A percentile compares a stretch with the other conserved stretches of the same genome.
Evolutionary conservation across 2,329 filamentous ascomycete genomes (phyloP).

Genomic region (Orbilia ellipsospora): DNA sequence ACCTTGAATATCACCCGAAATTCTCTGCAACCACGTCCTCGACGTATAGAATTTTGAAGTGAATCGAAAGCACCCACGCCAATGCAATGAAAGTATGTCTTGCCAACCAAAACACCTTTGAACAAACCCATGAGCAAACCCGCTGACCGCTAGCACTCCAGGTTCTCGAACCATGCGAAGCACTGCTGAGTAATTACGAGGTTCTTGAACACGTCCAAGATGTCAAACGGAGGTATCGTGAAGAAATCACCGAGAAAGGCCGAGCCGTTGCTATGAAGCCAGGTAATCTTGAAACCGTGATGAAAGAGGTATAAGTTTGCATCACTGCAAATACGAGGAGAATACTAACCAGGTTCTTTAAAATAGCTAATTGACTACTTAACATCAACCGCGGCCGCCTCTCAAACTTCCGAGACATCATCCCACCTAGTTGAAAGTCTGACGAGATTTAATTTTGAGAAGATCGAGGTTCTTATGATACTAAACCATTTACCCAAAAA

Average conservation of each 20-base stretch:
- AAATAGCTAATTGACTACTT: slow-evolving; percentile 72
- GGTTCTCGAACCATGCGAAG: slow-evolving; percentile 77
- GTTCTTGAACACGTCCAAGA: slow-evolving; percentile 74
- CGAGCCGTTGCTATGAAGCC: slow-evolving; percentile 58
- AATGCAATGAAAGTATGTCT: slow-evolving; percentile 22
- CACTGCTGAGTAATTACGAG: slow-evolving; percentile 78
- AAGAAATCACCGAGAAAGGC: slow-evolving; percentile 61
- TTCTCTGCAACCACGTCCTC: too few relatives aligned
- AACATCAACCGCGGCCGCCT: slow-evolving; percentile 68
- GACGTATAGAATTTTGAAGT: too few relatives aligned
- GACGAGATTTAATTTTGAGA: slow-evolving; percentile 71
- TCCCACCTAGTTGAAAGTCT: slow-evolving; percentile 69
- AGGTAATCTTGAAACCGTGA: slow-evolving; percentile 71
- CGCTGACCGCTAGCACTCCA: slow-evolving; percentile 59
- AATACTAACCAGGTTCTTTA: not conserved
- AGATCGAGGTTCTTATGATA: slow-evolving; percentile 76
- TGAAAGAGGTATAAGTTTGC: slow-evolving; percentile 70
- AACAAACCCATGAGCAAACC: too few relatives aligned
- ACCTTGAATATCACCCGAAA: too few relatives aligned
- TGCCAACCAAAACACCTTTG: too few relatives aligned
- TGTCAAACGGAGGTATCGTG: slow-evolving; percentile 66
- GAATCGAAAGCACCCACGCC: too few relatives aligned
- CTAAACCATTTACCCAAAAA: slow-evolving; percentile 73
- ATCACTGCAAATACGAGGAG: too few relatives aligned
- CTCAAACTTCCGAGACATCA: slow-evolving; percentile 69